Evolutionary conservation across 2,329 filamentous ascomycete species (phyloP).

Genomic region (Hypomyces perniciosus): DNA sequence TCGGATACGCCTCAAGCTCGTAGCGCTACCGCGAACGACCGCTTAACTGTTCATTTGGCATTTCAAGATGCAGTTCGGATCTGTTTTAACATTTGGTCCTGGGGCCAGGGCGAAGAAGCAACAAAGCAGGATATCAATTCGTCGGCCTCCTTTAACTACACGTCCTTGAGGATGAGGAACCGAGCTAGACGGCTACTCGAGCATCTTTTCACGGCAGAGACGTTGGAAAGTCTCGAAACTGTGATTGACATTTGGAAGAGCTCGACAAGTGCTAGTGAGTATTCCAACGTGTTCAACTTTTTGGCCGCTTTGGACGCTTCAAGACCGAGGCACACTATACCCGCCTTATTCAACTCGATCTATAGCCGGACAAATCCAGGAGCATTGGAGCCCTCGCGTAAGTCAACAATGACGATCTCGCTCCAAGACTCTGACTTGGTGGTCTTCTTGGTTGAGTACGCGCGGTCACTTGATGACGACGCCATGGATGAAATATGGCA

Average conservation of each 20-base stretch:
- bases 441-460: constrained; percentile 85
- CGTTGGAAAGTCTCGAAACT: constrained; percentile 88
- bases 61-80: constrained; percentile 94
- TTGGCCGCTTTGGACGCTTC: constrained; percentile 88
- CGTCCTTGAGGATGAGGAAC: constrained; percentile 84
- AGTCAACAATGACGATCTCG: constrained; percentile 83
- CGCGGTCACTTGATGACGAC: constrained; percentile 86
- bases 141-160: constrained; percentile 80
- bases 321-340: constrained; percentile 83
- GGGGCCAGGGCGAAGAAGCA: constrained; percentile 64
- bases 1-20: constrained; percentile 71
- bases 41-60: constrained; percentile 87
- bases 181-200: constrained; percentile 82
- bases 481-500: constrained; percentile 98
- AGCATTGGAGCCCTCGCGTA: constrained; percentile 70
- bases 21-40: constrained; percentile 82
- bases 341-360: constrained; percentile 90
- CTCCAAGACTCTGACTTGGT: constrained; percentile 79
- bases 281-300: constrained; percentile 70
- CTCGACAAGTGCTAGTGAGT: constrained; percentile 39
- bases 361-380: constrained; percentile 87
- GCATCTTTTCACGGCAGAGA: constrained; percentile 87
- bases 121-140: constrained; percentile 58
- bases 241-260: constrained; percentile 77
- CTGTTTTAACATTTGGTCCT: constrained; percentile 92